Percentiles rank a stretch among this genome's conserved stretches.
Conservation (phyloP, 2,329 filamentous ascomycete species). For the Clarireedia homoeocarpa region DNA sequence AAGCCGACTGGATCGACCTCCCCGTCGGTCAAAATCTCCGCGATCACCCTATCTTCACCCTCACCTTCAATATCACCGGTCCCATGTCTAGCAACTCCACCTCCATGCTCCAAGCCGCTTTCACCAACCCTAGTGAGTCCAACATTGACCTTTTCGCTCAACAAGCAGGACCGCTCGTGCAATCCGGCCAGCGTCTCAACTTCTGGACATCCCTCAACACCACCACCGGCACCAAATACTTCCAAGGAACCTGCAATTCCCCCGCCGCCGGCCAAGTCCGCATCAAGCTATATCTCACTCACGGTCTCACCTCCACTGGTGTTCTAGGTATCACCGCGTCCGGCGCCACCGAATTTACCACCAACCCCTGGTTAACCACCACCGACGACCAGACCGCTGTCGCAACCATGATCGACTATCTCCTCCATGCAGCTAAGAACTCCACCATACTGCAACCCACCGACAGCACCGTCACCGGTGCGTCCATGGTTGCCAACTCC, state of each 20-base stretch:
- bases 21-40: slow-evolving; percentile 51
- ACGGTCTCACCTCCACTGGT: slow-evolving; percentile 41
- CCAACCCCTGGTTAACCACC: slow-evolving; percentile 44
- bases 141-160: slow-evolving; percentile 22
- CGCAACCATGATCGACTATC: slow-evolving; percentile 40
- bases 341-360: slow-evolving; percentile 36
- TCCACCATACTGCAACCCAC: slow-evolving; percentile 38
- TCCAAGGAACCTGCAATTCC: slow-evolving; percentile 8
- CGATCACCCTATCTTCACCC: slow-evolving; percentile 44
- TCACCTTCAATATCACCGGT: slow-evolving; percentile 17
- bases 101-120: slow-evolving; percentile 26
- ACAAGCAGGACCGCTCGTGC: not conserved
- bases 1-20: slow-evolving; percentile 46
- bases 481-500: not conserved
- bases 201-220: slow-evolving; percentile 8
- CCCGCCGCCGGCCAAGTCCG: slow-evolving; percentile 32
- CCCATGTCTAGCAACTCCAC: not conserved
- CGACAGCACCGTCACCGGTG: not conserved
- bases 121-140: slow-evolving; percentile 37
- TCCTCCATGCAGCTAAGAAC: slow-evolving; percentile 45
- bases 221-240: slow-evolving; percentile 2
- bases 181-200: slow-evolving; percentile 4
- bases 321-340: slow-evolving; percentile 34
- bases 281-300: slow-evolving; percentile 43
- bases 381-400: slow-evolving; percentile 50